phyloP scores from a whole-genome alignment of 179 eudicot species.

The Amaranthus tricolor region DNA sequence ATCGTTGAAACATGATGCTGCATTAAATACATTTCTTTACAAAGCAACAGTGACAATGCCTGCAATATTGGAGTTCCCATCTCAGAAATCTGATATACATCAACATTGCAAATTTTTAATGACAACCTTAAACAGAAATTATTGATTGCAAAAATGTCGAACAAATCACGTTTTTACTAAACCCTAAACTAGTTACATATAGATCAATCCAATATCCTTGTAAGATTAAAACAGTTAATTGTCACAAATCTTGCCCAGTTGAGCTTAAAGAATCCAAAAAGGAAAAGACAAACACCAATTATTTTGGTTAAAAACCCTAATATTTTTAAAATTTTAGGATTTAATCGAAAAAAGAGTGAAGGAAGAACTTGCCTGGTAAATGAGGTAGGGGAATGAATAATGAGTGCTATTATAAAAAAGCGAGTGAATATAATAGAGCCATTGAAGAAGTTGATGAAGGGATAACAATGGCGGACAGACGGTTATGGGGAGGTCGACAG shows the following conservation, averaged over 20 bases:
- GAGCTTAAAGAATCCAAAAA: too few relatives aligned
- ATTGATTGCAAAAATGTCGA: neutral
- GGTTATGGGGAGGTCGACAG: too few relatives aligned
- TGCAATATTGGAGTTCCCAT: constrained; percentile 17
- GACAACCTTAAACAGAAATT: neutral
- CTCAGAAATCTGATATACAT: neutral
- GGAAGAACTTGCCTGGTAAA: constrained; percentile 20
- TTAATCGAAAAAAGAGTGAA: neutral
- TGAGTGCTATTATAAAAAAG: neutral
- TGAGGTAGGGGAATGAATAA: constrained; percentile 17
- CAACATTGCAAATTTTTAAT: neutral
- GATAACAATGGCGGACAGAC: too few relatives aligned
- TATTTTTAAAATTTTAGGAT: neutral
- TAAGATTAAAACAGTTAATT: too few relatives aligned
- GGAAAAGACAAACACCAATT: neutral
- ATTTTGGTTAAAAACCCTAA: neutral
- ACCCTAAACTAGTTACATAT: neutral
- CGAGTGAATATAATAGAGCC: constrained; percentile 1
- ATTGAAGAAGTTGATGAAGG: neutral
- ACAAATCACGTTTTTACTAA: neutral
- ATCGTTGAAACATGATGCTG: constrained; percentile 15
- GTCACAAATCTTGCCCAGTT: too few relatives aligned
- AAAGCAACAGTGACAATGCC: constrained; percentile 16
- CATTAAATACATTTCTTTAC: constrained; percentile 19
- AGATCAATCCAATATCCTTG: too few relatives aligned